phyloP scores from a whole-genome alignment of 1,284 basidiomycete species.

The Ceratobasidium sp. region DNA sequence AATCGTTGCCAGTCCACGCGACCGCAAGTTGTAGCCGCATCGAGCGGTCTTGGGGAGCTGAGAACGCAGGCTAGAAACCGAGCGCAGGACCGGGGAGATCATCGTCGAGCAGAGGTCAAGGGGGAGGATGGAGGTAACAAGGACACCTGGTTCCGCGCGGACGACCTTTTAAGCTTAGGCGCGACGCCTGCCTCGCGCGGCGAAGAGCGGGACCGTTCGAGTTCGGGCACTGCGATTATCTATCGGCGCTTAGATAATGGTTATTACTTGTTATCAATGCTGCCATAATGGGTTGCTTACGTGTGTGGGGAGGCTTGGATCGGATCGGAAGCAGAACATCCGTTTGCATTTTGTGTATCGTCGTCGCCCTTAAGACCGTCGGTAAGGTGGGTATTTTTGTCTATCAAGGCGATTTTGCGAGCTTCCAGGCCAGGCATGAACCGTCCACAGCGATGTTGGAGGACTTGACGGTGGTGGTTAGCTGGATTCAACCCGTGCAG shows the following conservation, averaged over 20 bases:
- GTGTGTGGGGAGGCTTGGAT: neutral
- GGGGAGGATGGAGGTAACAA: slow-evolving; percentile 7
- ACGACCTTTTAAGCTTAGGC: slow-evolving; percentile 16
- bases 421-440: too few relatives aligned
- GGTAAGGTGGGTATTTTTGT: slow-evolving; percentile 33
- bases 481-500: slow-evolving; percentile 3
- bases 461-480: neutral
- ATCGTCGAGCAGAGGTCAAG: neutral
- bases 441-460: neutral
- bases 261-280: too few relatives aligned
- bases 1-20: slow-evolving; percentile 25
- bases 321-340: slow-evolving; percentile 24
- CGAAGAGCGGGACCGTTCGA: slow-evolving; percentile 1
- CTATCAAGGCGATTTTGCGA: neutral
- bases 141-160: neutral
- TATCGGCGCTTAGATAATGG: slow-evolving; percentile 7
- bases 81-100: slow-evolving; percentile 35
- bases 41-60: neutral
- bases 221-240: slow-evolving; percentile 1
- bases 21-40: neutral
- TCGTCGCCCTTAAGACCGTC: slow-evolving; percentile 41
- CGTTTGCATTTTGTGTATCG: slow-evolving; percentile 37
- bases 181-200: neutral
- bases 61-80: slow-evolving; percentile 10
- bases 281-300: too few relatives aligned